Conservation (phyloP, 1,284 basidiomycete genomes). For the Rhodofomes roseus region DNA sequence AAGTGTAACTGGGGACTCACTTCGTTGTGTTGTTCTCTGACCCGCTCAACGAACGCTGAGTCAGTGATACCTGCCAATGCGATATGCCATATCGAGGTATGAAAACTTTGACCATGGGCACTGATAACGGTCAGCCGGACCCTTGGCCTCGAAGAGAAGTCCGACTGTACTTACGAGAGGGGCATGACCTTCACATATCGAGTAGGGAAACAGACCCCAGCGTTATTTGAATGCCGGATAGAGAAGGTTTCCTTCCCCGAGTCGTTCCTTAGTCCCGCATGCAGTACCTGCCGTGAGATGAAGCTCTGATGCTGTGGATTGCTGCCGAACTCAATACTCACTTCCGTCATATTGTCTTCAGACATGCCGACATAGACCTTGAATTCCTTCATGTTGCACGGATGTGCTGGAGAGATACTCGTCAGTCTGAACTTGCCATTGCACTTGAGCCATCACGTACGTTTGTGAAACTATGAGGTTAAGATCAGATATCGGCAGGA, state of each 20-base stretch:
- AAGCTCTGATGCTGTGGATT: not conserved
- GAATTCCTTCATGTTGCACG: constrained; percentile 82
- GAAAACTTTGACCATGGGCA: constrained; percentile 66
- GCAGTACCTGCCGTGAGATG: constrained; percentile 39
- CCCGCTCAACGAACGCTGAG: constrained; percentile 48
- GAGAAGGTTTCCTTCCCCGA: constrained; percentile 57
- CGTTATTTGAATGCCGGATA: constrained; percentile 49
- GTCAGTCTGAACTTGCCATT: no score
- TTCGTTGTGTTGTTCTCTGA: constrained; percentile 52
- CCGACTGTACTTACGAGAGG: constrained; percentile 49
- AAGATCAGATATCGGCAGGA: not conserved
- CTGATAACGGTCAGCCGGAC: constrained; percentile 22
- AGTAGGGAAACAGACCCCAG: constrained; percentile 56
- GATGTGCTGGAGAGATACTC: no score
- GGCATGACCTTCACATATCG: constrained; percentile 72
- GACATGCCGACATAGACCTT: constrained; percentile 62
- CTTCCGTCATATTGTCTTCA: constrained; percentile 60
- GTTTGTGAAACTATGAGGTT: constrained; percentile 46
- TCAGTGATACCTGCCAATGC: constrained; percentile 56
- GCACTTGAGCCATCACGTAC: constrained; percentile 35
- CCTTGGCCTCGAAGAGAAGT: not conserved
- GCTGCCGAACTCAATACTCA: not conserved
- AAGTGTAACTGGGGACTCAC: constrained; percentile 34
- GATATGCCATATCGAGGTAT: constrained; percentile 76
- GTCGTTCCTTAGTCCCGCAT: constrained; percentile 63